Conservation (phyloP, 75 land plant genomes). For the Cupressus sempervirens region DNA sequence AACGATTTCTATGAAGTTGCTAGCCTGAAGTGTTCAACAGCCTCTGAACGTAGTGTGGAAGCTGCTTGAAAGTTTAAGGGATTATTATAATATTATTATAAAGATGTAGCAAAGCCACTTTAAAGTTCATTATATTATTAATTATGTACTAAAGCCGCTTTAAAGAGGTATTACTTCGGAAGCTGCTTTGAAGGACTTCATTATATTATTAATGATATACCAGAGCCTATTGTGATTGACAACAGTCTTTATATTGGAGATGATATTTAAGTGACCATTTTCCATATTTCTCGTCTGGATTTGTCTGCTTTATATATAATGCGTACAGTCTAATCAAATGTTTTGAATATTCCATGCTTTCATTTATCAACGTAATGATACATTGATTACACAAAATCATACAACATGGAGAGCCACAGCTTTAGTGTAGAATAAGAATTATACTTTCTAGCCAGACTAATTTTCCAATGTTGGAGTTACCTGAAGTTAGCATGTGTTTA, state of each 20-base stretch:
- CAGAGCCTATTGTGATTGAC: background rate
- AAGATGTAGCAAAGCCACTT: too few relatives aligned
- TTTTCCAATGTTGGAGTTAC: background rate
- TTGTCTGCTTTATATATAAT: too few relatives aligned
- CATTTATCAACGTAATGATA: background rate
- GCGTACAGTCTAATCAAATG: background rate
- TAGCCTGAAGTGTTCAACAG: background rate
- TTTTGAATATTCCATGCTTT: background rate
- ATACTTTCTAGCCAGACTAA: background rate
- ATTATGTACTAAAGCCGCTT: too few relatives aligned
- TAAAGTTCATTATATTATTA: too few relatives aligned
- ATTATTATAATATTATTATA: too few relatives aligned
- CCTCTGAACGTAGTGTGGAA: background rate
- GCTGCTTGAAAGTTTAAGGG: too few relatives aligned
- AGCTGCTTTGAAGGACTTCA: background rate
- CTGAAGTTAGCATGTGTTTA: background rate
- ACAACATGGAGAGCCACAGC: background rate
- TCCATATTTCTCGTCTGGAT: background rate
- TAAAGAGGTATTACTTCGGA: background rate
- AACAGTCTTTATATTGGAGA: background rate
- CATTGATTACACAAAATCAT: background rate
- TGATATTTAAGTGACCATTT: background rate
- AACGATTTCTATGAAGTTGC: too few relatives aligned
- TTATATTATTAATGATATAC: background rate
- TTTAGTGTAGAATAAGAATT: background rate